Base-by-base conservation (phyloP, 2,329 filamentous ascomycete genomes). In the Pseudodiploospora longispora region DNA sequence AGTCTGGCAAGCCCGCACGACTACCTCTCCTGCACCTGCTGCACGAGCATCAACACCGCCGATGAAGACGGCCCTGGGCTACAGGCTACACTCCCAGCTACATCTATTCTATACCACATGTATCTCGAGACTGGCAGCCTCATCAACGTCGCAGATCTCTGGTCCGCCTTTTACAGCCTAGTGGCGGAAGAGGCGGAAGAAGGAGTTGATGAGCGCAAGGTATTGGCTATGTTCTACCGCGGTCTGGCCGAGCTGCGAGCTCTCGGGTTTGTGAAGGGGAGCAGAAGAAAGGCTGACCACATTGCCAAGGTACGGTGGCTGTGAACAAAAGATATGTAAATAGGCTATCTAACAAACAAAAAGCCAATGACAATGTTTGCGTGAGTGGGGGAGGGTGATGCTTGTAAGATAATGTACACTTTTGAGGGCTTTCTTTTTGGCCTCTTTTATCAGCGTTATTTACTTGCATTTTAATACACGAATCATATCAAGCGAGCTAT, bases 201-300 rank as follows among this genome's bases (percentile, higher is more conserved):
- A 10, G 55, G 54, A 8, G 62, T 57, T 8, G 68, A 74, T 39
- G 77, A 82, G 60, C 69, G 77, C 51, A 73, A 71, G 38, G 75
- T 73, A 6, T 72, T 88, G 65, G 80, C 88, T 36, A 67, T 86
- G 47, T 98, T 97, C 65, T 96, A 96, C 63, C 77, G 82, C 48
- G 86, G 79, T 5, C 64, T 97, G 50, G 87, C 91, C 1, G 93
- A 98, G 63, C 65, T 98, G 60, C 84, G 83, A 62, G 78, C 83
- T 43, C 72, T 98, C 56, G 93, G 93, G 6, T 84, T 96, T 65
- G 76, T 97, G 49, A 96, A 93, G 69, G 75, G 77, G 49, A 97
- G 85, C 58, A 86, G 84, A 66, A 95, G 90, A 72, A 95, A 95
- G 72, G 80, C 82, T 27, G 93, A 97, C 61, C 91, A 97, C 65